phyloP scores from a whole-genome alignment of 2,329 filamentous ascomycete species.

The Emericellopsis cladophorae region DNA sequence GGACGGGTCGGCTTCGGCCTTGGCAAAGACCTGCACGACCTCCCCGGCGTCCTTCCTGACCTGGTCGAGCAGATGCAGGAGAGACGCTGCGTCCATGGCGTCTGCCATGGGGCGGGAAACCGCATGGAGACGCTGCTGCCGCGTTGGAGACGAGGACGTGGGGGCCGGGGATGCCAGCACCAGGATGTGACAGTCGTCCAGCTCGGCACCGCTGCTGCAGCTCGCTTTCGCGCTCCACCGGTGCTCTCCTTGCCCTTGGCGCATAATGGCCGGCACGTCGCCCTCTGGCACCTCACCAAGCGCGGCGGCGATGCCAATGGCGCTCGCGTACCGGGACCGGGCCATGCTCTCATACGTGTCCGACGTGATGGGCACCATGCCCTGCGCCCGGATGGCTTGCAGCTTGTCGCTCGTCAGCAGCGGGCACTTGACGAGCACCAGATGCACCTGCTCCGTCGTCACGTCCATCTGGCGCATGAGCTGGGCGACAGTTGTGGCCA shows the following conservation, averaged over 20 bases:
- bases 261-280: neutral
- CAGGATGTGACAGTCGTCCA: conserved; percentile 3
- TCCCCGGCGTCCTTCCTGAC: conserved; percentile 2
- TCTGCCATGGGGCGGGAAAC: conserved; percentile 3
- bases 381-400: conserved; percentile 2
- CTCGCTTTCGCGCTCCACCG: conserved; percentile 4
- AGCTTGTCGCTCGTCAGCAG: conserved; percentile 4
- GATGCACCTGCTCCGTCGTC: conserved; percentile 2
- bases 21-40: conserved; percentile 4
- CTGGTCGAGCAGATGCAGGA: conserved; percentile 1
- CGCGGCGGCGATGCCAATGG: conserved; percentile 2
- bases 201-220: conserved; percentile 4
- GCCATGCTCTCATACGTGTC: conserved; percentile 5
- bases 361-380: conserved; percentile 2
- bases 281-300: conserved; percentile 1
- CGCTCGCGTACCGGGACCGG: conserved; percentile 3
- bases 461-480: neutral
- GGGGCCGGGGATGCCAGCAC: conserved; percentile 2
- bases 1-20: conserved; percentile 4
- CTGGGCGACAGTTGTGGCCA: neutral
- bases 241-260: neutral
- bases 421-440: conserved; percentile 4
- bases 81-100: conserved; percentile 3
- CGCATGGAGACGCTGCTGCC: neutral
- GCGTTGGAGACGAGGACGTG: neutral